Conservation (phyloP, 1,284 basidiomycete genomes). For the Cutaneotrichosporon sp. region DNA sequence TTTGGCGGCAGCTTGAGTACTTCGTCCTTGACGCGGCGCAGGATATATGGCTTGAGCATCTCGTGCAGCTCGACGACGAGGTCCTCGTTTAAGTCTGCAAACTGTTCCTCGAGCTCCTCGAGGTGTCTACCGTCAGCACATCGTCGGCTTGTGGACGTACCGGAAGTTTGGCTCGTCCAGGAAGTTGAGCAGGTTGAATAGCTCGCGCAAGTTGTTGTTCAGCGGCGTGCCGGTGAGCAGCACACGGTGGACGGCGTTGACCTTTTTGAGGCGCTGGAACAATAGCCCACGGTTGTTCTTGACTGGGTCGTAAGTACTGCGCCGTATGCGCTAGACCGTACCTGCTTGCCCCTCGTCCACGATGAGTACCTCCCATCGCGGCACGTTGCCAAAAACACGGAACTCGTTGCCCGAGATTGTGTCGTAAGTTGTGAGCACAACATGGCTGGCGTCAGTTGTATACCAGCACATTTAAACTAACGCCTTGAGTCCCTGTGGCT, state of each 20-base stretch:
- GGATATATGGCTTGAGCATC: conserved; percentile 77
- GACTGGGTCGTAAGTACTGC: conserved; percentile 52
- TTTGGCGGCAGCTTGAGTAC: conserved; percentile 88
- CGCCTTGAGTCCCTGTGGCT: conserved; percentile 45
- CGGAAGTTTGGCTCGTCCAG: conserved; percentile 64
- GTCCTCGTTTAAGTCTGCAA: conserved; percentile 69
- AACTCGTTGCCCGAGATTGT: conserved; percentile 67
- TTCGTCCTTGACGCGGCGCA: conserved; percentile 86
- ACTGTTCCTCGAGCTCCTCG: conserved; percentile 60
- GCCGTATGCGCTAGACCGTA: background rate
- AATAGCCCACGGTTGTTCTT: conserved; percentile 71
- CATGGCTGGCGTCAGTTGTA: conserved; percentile 51
- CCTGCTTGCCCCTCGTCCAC: conserved; percentile 70
- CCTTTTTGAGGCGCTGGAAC: conserved; percentile 73
- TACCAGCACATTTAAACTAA: conserved; percentile 19
- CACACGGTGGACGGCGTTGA: conserved; percentile 73
- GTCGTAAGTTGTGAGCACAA: conserved; percentile 87
- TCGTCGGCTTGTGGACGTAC: conserved; percentile 4
- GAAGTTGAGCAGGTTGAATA: conserved; percentile 93
- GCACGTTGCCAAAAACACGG: conserved; percentile 68
- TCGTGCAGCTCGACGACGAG: conserved; percentile 71
- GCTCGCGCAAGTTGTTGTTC: conserved; percentile 92
- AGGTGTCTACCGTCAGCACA: conserved; percentile 51
- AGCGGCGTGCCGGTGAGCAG: conserved; percentile 94
- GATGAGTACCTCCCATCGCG: conserved; percentile 86